Conservation (phyloP, 805 yeast genomes). For the Candida patagonica region DNA sequence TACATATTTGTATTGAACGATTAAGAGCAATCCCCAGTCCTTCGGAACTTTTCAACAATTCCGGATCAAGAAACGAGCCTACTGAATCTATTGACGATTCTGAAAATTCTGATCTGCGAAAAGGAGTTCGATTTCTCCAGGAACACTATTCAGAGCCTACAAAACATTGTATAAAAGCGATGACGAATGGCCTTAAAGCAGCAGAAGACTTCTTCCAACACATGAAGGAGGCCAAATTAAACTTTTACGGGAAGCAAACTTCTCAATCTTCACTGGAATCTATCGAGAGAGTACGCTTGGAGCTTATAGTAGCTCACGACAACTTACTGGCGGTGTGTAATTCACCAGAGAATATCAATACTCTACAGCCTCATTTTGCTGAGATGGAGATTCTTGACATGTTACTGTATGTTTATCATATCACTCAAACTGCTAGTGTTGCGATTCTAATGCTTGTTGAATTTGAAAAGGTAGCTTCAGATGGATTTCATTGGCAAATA, state of each 20-base stretch:
- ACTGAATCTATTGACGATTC: background rate
- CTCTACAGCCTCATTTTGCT: background rate
- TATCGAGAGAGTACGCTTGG: too few relatives aligned
- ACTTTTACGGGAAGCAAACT: too few relatives aligned
- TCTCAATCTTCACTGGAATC: too few relatives aligned
- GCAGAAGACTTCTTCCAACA: too few relatives aligned
- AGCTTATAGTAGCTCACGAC: too few relatives aligned
- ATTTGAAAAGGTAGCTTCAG: slow-evolving; percentile 6
- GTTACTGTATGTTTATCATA: slow-evolving; percentile 33
- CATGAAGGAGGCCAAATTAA: too few relatives aligned
- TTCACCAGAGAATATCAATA: too few relatives aligned
- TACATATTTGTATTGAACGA: slow-evolving; percentile 34
- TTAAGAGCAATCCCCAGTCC: slow-evolving; percentile 32
- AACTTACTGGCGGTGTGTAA: too few relatives aligned
- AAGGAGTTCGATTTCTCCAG: too few relatives aligned
- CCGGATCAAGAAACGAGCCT: background rate
- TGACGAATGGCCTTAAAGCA: too few relatives aligned
- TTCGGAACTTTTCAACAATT: background rate
- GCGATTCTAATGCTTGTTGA: slow-evolving; percentile 15
- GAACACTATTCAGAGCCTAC: too few relatives aligned
- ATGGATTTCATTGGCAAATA: slow-evolving; percentile 29
- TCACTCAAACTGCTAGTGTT: slow-evolving; percentile 34
- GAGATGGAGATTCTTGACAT: slow-evolving; percentile 32
- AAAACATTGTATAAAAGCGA: slow-evolving; percentile 3
- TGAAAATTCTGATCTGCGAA: too few relatives aligned